A percentile compares a stretch with the other conserved stretches of the same genome.
These are phyloP conservation scores for Epicoccum sorghinum DNA, from an alignment of 2,329 filamentous ascomycete genomes.

Conservation along the genomic window DNA sequence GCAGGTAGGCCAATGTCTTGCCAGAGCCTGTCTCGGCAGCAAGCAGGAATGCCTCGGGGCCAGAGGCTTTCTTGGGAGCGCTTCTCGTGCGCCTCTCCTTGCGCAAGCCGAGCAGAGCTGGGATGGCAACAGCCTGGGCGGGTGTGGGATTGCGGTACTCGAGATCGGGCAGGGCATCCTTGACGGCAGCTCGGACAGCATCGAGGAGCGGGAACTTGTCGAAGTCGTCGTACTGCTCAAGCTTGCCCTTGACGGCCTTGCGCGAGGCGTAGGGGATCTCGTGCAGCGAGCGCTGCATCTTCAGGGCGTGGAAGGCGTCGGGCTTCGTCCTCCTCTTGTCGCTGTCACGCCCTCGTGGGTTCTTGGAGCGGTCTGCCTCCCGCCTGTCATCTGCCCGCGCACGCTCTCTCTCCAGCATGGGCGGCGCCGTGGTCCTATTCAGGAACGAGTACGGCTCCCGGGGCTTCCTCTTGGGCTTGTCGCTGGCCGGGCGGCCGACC, in stretches of 20 bases:
- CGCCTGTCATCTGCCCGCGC: constrained; percentile 9
- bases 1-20: constrained; percentile 91
- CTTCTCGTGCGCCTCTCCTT: constrained; percentile 42
- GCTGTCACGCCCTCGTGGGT: constrained; percentile 23
- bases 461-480: constrained; percentile 27
- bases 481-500: constrained; percentile 33
- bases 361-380: constrained; percentile 9
- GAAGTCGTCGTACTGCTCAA: constrained; percentile 75
- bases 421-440: constrained; percentile 41
- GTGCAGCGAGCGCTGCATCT: constrained; percentile 86
- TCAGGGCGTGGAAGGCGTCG: constrained; percentile 77
- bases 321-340: constrained; percentile 45
- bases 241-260: constrained; percentile 64
- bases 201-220: constrained; percentile 80
- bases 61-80: constrained; percentile 40
- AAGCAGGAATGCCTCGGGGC: constrained; percentile 74
- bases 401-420: constrained; percentile 25
- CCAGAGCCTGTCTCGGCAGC: constrained; percentile 97
- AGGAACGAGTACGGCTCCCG: constrained; percentile 42
- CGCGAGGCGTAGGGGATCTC: constrained; percentile 77
- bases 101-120: constrained; percentile 71
- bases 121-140: constrained; percentile 87
- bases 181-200: constrained; percentile 71
- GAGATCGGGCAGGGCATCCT: constrained; percentile 78
- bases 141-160: constrained; percentile 82